A percentile compares a stretch with the other conserved stretches of the same genome.
phyloP scores from a whole-genome alignment of 176 grass and related monocot species.

The Poa annua region DNA sequence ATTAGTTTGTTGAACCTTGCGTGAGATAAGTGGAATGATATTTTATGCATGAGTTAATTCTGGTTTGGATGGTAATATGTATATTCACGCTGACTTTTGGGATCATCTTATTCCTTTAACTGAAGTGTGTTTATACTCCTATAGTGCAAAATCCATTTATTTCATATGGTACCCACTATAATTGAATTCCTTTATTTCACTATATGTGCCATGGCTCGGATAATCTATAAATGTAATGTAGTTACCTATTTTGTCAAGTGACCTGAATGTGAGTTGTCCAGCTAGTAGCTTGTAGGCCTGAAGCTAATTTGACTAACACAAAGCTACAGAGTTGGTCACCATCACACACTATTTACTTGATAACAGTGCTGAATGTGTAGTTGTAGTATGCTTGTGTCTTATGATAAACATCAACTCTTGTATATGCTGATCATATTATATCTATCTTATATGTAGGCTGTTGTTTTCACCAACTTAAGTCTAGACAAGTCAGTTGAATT shows the following conservation, averaged over 20 bases:
- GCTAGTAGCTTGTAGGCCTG: neutral
- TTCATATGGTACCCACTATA: neutral
- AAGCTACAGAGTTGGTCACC: slow-evolving; percentile 9
- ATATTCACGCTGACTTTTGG: neutral
- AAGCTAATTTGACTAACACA: slow-evolving; percentile 21
- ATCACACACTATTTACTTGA: slow-evolving; percentile 21
- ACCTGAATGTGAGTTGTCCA: slow-evolving; percentile 10
- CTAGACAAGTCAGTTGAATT: slow-evolving; percentile 65
- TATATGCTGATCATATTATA: slow-evolving; percentile 25
- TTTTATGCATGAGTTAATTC: neutral
- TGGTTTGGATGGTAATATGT: slow-evolving; percentile 22
- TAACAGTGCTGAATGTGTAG: slow-evolving; percentile 14
- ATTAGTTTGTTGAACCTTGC: neutral
- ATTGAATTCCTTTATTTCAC: slow-evolving; percentile 12
- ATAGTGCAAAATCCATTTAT: slow-evolving; percentile 22
- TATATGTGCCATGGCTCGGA: slow-evolving; percentile 5
- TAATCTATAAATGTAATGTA: neutral
- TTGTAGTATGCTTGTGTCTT: neutral
- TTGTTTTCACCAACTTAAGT: slow-evolving; percentile 71
- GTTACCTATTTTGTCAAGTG: slow-evolving; percentile 8
- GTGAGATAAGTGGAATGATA: neutral
- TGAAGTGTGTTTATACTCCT: neutral
- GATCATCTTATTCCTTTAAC: slow-evolving; percentile 2
- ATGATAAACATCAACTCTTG: slow-evolving; percentile 3
- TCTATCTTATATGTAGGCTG: slow-evolving; percentile 60